Evolutionary conservation across 1,284 basidiomycete species (phyloP).

Genomic region (Cystobasidium slooffiae): DNA sequence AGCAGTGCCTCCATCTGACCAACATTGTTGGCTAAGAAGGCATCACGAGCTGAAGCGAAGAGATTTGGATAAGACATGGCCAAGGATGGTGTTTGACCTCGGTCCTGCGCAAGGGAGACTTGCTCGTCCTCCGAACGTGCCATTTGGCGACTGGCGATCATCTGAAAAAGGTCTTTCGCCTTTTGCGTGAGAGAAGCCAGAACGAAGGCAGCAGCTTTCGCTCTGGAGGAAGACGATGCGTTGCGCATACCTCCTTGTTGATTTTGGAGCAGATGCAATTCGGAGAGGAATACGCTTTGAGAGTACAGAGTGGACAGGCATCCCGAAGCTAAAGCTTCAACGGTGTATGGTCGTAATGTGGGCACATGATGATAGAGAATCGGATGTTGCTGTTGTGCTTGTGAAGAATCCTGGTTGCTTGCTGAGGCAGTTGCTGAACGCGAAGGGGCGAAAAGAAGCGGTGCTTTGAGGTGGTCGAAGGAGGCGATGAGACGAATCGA

Average conservation of each 20-base stretch:
- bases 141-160: constrained; percentile 47
- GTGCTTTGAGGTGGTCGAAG: constrained; percentile 79
- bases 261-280: constrained; percentile 48
- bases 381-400: too few species aligned
- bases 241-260: constrained; percentile 14
- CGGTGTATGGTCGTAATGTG: constrained; percentile 77
- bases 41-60: constrained; percentile 64
- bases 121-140: neutral
- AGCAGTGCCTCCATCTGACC: constrained; percentile 77
- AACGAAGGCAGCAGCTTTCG: constrained; percentile 72
- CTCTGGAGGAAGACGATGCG: constrained; percentile 30
- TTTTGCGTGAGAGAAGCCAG: constrained; percentile 83
- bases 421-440: constrained; percentile 27
- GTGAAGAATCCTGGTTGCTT: too few species aligned
- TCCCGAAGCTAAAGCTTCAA: constrained; percentile 61
- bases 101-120: neutral
- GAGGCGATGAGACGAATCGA: constrained; percentile 79
- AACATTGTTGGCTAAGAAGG: constrained; percentile 85
- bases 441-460: constrained; percentile 67
- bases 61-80: constrained; percentile 28
- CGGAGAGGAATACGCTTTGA: constrained; percentile 57
- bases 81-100: neutral
- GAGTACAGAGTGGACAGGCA: constrained; percentile 50
- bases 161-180: constrained; percentile 61
- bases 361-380: constrained; percentile 82